Base-by-base conservation (phyloP, 257 asterid species). In the Ehretia macrophylla region DNA sequence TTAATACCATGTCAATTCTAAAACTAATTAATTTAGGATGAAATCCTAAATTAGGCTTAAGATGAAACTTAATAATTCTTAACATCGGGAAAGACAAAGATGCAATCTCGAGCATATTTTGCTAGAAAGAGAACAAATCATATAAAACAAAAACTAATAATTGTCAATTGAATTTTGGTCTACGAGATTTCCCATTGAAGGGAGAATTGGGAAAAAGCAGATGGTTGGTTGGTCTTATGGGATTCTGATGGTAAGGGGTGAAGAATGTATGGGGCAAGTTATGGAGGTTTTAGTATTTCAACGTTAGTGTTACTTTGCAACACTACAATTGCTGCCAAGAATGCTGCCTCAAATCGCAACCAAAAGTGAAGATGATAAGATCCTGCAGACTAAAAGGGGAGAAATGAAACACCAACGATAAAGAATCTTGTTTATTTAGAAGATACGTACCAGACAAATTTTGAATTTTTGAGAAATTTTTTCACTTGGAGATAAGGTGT, bases 241-340 rank as follows among this genome's bases (percentile, higher is more conserved):
- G 14, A 50, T 14, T 27, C 35, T 27, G 35, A 32, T 11, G 9
- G 21, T 5, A 37, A 55, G 65, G 76, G 80, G 76, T 54, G 80
- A 70, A 67, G 77, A 67, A 75, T 68, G 77, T 71, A 71, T 75
- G 81, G 77, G 74, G 55, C 63, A 56, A 65, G 77, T 35, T 53
- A 75, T 75, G 77, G 74, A 59, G 77, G 51, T 48, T 57, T 64
- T 58, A 53, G 62, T 54, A 22, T 39, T 63, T 62, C 67, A 58
- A 57, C 13, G 53, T 27, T 18, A 40, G 55, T 65, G 75, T 39
- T 69, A 61, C 67, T 56, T 40, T 65, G 58, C 51, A 47, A 17
- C 11, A 32, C 40, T 16, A 68, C 60, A 64, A 64, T 55, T 58
- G 58, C 72, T 75, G 68, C 56, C 53, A 18, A 55, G 48, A 40